These are phyloP conservation scores for Lolium multiflorum DNA, from an alignment of 176 grass and related monocot species.

Conservation along the genomic window DNA sequence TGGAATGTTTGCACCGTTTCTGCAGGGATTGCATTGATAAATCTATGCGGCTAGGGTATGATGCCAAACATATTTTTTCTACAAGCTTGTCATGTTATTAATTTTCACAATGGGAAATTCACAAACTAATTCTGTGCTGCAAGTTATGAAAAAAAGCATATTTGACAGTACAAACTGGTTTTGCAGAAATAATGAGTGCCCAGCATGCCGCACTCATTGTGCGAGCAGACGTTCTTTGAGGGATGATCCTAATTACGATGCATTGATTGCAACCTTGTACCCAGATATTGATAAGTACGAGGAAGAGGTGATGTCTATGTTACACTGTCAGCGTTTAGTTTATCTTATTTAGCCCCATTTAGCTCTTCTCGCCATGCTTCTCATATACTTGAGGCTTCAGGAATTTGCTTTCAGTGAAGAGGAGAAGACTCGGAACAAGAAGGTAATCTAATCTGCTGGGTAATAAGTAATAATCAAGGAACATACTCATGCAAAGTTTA, in stretches of 20 bases:
- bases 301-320: constrained; percentile 71
- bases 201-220: constrained; percentile 88
- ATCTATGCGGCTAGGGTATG: constrained; percentile 89
- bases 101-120: constrained; percentile 7
- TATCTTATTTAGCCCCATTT: constrained; percentile 32
- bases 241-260: constrained; percentile 92
- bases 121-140: neutral
- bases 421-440: constrained; percentile 74
- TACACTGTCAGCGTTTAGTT: constrained; percentile 10
- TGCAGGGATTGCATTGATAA: constrained; percentile 86
- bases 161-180: constrained; percentile 40
- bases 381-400: constrained; percentile 49
- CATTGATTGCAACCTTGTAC: constrained; percentile 79
- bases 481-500: neutral
- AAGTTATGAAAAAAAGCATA: constrained; percentile 14
- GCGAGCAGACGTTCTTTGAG: constrained; percentile 89
- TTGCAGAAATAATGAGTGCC: constrained; percentile 89
- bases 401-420: constrained; percentile 86
- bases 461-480: constrained; percentile 19
- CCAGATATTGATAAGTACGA: constrained; percentile 91
- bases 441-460: constrained; percentile 50
- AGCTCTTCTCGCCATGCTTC: constrained; percentile 26
- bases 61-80: constrained; percentile 6
- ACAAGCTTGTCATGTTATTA: neutral
- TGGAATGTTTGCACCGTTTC: constrained; percentile 86